These are phyloP conservation scores for Malassezia sympodialis DNA, from an alignment of 1,284 basidiomycete species.

Conservation along the genomic window DNA sequence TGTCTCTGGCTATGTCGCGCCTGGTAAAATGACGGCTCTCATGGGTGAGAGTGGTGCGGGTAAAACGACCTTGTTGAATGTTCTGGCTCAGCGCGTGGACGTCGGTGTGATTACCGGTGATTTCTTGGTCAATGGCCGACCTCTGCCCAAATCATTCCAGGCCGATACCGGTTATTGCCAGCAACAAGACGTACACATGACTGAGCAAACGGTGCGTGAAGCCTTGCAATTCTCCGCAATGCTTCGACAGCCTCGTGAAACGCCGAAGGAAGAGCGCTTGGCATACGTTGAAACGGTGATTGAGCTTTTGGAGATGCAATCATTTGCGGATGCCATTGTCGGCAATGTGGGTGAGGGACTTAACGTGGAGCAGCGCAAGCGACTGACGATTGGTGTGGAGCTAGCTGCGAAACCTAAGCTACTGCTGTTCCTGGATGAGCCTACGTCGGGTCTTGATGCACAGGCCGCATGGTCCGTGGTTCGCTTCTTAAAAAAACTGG, in stretches of 20 bases:
- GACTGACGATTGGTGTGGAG: constrained; percentile 37
- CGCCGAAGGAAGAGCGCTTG: constrained; percentile 25
- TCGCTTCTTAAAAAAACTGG: constrained; percentile 46
- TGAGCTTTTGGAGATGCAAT: constrained; percentile 32
- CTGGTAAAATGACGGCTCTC: constrained; percentile 34
- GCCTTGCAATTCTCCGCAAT: constrained; percentile 35
- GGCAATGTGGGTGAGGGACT: constrained; percentile 29
- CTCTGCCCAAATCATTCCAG: constrained; percentile 31
- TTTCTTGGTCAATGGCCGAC: constrained; percentile 24
- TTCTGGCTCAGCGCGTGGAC: constrained; percentile 29
- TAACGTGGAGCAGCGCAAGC: constrained; percentile 37
- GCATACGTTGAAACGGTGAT: constrained; percentile 35
- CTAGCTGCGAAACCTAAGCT: constrained; percentile 35
- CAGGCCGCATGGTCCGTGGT: constrained; percentile 34
- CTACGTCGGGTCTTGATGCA: constrained; percentile 35
- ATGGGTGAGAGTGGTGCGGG: constrained; percentile 43
- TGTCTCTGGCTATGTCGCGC: constrained; percentile 50
- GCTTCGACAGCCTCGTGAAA: constrained; percentile 30
- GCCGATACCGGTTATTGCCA: constrained; percentile 31
- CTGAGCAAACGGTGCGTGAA: constrained; percentile 30
- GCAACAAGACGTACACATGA: constrained; percentile 35
- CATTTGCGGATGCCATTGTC: constrained; percentile 32
- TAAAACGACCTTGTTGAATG: constrained; percentile 38
- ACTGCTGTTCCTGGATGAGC: constrained; percentile 42
- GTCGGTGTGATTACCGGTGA: constrained; percentile 29